A percentile compares a stretch with the other conserved stretches of the same genome.
Evolutionary conservation across 805 yeast genomes (phyloP).

Genomic region (Candida lessepsii): DNA sequence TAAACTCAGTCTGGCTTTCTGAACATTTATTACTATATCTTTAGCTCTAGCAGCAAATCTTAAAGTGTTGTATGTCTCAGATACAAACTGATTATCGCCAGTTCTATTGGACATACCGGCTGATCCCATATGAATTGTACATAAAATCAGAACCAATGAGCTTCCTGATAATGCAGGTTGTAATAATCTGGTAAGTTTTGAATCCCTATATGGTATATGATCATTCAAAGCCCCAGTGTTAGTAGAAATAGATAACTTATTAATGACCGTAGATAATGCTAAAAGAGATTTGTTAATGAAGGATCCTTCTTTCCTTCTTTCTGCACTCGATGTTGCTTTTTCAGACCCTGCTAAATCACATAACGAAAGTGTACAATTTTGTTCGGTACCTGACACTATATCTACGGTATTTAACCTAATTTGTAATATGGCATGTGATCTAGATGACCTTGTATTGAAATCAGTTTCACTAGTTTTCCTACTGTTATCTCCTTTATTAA

Average conservation of each 20-base stretch:
- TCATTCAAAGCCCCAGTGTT: conserved; percentile 33
- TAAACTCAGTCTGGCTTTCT: conserved; percentile 42
- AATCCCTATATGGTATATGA: conserved; percentile 91
- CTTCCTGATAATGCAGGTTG: conserved; percentile 93
- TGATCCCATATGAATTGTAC: conserved; percentile 74
- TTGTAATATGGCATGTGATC: conserved; percentile 89
- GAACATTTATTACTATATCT: conserved; percentile 71
- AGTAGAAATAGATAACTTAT: conserved; percentile 57
- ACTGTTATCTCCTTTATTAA: conserved; percentile 67
- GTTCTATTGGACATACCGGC: conserved; percentile 12
- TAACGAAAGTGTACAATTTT: conserved; percentile 65
- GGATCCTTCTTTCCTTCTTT: conserved; percentile 90
- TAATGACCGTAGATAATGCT: conserved; percentile 90
- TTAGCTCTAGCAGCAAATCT: conserved; percentile 94
- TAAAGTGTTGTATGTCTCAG: conserved; percentile 83
- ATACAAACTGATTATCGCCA: conserved; percentile 43
- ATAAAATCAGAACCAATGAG: conserved; percentile 77
- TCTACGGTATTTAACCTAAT: conserved; percentile 53
- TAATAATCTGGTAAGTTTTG: conserved; percentile 82
- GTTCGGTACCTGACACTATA: conserved; percentile 36
- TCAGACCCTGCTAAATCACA: conserved; percentile 99
- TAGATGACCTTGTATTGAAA: conserved; percentile 79
- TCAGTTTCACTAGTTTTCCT: conserved; percentile 88
- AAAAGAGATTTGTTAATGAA: conserved; percentile 87
- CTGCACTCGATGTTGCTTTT: conserved; percentile 68